A percentile compares a stretch with the other conserved stretches of the same genome.
Evolutionary conservation across 148 eudicot genomes (phyloP).

Genomic region (Arbutus unedo): DNA sequence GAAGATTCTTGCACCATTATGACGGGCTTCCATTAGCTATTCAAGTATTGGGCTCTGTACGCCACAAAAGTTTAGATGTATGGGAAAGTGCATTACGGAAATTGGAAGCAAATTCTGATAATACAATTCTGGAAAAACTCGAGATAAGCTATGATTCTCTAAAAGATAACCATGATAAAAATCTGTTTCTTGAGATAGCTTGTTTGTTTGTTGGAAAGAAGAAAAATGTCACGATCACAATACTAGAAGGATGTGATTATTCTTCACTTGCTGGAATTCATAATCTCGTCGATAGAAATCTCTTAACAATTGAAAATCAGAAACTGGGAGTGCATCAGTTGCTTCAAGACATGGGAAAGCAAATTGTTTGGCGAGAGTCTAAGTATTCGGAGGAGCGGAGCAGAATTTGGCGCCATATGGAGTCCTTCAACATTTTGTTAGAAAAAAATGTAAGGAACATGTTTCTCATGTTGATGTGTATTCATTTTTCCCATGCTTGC

Average conservation of each 20-base stretch:
- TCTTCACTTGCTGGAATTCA: not conserved
- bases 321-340: conserved; percentile 1
- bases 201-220: not conserved
- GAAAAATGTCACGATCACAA: not conserved
- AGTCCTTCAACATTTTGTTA: not conserved
- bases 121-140: not conserved
- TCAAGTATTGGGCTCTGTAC: not conserved
- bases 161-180: not conserved
- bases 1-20: not conserved
- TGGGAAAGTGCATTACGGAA: not conserved
- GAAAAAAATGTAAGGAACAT: not conserved
- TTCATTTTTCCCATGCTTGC: not conserved
- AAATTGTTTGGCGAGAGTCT: not conserved
- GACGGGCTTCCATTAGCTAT: not conserved
- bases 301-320: not conserved
- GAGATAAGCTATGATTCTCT: not conserved
- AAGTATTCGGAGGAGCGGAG: not conserved
- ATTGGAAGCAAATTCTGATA: not conserved
- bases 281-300: not conserved
- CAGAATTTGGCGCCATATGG: not conserved
- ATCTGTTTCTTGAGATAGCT: not conserved
- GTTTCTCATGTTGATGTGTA: not conserved
- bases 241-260: not conserved
- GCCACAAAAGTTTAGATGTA: not conserved
- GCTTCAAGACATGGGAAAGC: conserved; percentile 3